phyloP scores from a whole-genome alignment of 441 rosid genomes.

The Daphne laureola region DNA sequence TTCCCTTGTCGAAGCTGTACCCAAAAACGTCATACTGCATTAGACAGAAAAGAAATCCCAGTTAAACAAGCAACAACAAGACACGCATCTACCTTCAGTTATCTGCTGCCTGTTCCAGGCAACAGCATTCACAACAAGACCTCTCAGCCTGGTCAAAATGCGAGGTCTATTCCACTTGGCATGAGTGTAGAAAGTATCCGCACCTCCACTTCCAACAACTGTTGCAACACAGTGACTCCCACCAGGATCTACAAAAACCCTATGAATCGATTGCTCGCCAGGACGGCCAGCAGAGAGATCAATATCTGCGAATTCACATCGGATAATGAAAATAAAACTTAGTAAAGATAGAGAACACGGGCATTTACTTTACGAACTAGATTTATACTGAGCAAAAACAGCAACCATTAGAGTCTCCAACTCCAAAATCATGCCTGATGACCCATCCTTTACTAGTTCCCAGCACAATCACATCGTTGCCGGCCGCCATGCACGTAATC shows the following conservation, averaged over 20 bases:
- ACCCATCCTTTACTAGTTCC: constrained; percentile 99
- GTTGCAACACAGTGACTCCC: constrained; percentile 95
- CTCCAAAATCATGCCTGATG: constrained; percentile 84
- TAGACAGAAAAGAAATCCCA: neutral
- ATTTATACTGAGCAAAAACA: neutral
- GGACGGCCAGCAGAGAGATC: constrained; percentile 83
- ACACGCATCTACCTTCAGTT: constrained; percentile 65
- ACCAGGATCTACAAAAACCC: constrained; percentile 95
- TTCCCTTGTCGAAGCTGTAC: constrained; percentile 85
- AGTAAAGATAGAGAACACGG: too few species aligned
- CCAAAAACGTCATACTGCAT: constrained; percentile 12
- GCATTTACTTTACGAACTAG: too few species aligned
- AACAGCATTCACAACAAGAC: constrained; percentile 76
- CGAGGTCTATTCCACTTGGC: constrained; percentile 98
- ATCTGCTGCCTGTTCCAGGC: constrained; percentile 97
- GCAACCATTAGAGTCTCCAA: constrained; percentile 65
- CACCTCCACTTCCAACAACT: constrained; percentile 72
- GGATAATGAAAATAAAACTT: neutral
- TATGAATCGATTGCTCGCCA: constrained; percentile 88
- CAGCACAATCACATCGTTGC: constrained; percentile 83
- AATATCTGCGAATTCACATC: constrained; percentile 39
- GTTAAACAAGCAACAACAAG: constrained; percentile 1
- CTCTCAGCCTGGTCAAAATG: constrained; percentile 62
- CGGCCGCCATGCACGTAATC: constrained; percentile 96
- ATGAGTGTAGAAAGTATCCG: constrained; percentile 86